phyloP scores from a whole-genome alignment of 2,329 filamentous ascomycete species.

The Talaromyces sp. region DNA sequence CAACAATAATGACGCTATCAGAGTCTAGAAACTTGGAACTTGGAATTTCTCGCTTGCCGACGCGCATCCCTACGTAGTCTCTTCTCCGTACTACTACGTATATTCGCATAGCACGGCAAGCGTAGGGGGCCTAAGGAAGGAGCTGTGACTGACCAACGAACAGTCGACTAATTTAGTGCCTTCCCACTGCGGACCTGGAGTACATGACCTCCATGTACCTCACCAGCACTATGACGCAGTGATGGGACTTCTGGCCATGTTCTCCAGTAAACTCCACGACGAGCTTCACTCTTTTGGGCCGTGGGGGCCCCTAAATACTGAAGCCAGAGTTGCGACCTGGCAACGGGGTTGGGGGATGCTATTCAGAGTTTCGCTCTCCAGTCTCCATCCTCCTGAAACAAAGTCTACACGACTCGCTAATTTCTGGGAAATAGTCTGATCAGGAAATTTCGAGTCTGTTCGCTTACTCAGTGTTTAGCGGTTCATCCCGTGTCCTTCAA shows the following conservation, averaged over 20 bases:
- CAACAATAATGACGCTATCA: background rate
- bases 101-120: background rate
- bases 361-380: background rate
- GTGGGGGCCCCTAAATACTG: background rate
- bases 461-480: background rate
- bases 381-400: background rate
- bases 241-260: background rate
- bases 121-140: background rate
- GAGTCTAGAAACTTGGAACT: background rate
- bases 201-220: background rate
- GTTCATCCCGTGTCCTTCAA: background rate
- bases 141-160: background rate
- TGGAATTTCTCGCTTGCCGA: background rate
- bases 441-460: background rate
- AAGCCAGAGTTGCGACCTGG: background rate
- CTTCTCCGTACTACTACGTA: background rate
- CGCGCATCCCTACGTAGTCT: background rate
- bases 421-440: background rate
- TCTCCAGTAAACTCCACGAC: background rate
- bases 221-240: conserved; percentile 1
- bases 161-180: background rate
- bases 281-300: too few relatives aligned
- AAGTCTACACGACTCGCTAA: background rate
- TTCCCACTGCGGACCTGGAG: background rate
- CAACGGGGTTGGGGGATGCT: background rate